Evolutionary conservation across 1,284 basidiomycete species (phyloP).

Genomic region (Marasmius sp.): DNA sequence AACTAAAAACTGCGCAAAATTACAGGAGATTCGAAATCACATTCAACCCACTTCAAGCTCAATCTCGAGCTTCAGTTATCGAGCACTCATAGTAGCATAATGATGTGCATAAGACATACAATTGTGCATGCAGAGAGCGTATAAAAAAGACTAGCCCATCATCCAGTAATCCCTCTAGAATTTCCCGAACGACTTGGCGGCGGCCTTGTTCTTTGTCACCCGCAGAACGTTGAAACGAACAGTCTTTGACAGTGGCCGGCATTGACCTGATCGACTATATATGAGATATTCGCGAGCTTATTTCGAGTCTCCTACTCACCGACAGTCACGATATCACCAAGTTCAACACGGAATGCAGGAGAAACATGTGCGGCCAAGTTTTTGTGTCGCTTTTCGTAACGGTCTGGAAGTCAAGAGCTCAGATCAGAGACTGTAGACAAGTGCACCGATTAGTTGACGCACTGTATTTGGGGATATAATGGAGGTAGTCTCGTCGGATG

Average conservation of each 20-base stretch:
- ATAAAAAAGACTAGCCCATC: constrained; percentile 18
- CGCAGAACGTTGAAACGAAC: constrained; percentile 98
- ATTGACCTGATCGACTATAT: constrained; percentile 69
- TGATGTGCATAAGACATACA: constrained; percentile 8
- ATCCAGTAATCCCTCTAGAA: constrained; percentile 58
- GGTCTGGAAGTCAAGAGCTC: constrained; percentile 50
- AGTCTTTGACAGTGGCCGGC: constrained; percentile 98
- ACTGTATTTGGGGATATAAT: constrained; percentile 99
- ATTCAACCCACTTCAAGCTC: too few species aligned
- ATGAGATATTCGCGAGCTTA: constrained; percentile 8
- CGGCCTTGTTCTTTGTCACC: constrained; percentile 87
- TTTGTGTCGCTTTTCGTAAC: constrained; percentile 98
- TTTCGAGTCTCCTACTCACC: constrained; percentile 54
- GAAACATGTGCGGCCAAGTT: constrained; percentile 97
- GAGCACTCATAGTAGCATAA: neutral
- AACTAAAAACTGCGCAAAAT: too few species aligned
- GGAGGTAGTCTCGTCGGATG: constrained; percentile 98
- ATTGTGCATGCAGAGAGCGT: constrained; percentile 23
- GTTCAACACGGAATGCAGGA: constrained; percentile 96
- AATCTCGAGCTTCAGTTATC: too few species aligned
- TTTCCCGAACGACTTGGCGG: constrained; percentile 90
- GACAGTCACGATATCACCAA: constrained; percentile 94
- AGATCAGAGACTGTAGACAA: neutral
- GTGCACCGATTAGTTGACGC: constrained; percentile 22
- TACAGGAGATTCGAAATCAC: too few species aligned